A percentile compares a stretch with the other conserved stretches of the same genome.
Conservation (phyloP, 805 yeast genomes). For the Candida ulmi region DNA sequence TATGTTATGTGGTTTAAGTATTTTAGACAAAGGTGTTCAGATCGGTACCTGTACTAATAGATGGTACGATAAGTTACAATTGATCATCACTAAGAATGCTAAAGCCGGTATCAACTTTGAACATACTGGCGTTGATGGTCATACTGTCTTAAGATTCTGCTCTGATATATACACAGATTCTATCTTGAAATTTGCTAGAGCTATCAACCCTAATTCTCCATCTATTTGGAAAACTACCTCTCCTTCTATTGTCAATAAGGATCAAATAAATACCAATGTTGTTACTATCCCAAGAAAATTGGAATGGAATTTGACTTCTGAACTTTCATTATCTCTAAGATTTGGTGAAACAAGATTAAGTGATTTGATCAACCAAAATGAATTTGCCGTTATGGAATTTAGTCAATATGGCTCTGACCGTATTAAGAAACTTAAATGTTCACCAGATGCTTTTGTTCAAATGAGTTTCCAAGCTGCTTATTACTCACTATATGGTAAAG, state of each 20-base stretch:
- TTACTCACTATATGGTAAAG: constrained; percentile 86
- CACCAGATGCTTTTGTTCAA: constrained; percentile 93
- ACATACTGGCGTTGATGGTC: constrained; percentile 95
- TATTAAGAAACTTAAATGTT: constrained; percentile 78
- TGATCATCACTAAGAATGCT: constrained; percentile 79
- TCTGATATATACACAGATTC: constrained; percentile 91
- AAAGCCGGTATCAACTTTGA: constrained; percentile 93
- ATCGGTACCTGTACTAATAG: constrained; percentile 91
- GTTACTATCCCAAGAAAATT: constrained; percentile 77
- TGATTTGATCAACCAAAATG: constrained; percentile 85
- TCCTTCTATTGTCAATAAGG: constrained; percentile 40
- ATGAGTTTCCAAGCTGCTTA: constrained; percentile 93
- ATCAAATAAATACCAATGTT: constrained; percentile 38
- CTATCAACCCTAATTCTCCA: constrained; percentile 68
- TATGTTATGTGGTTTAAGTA: constrained; percentile 82
- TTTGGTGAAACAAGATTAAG: constrained; percentile 88
- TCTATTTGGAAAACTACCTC: constrained; percentile 57
- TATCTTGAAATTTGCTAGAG: constrained; percentile 76
- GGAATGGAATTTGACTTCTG: constrained; percentile 82
- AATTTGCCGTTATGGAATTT: constrained; percentile 76
- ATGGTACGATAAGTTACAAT: constrained; percentile 86
- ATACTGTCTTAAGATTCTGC: constrained; percentile 82
- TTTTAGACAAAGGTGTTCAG: constrained; percentile 78
- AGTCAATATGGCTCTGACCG: constrained; percentile 61
- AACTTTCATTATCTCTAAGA: constrained; percentile 70